phyloP scores from a whole-genome alignment of 495 filamentous ascomycete species.

The Neurospora sp. region DNA sequence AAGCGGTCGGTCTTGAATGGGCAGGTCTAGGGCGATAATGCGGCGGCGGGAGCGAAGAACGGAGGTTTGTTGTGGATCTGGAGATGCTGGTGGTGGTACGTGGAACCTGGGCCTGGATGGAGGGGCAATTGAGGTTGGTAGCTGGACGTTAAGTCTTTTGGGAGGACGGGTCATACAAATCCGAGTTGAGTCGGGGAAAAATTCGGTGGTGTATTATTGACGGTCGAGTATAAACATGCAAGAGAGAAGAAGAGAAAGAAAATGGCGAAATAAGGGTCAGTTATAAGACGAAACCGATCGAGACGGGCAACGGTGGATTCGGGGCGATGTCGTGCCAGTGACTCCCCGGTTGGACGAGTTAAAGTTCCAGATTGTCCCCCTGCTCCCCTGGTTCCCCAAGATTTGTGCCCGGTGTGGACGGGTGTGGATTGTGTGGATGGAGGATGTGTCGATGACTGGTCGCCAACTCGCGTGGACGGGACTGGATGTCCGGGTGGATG shows the following conservation, averaged over 20 bases:
- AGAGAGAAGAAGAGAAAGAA: not conserved
- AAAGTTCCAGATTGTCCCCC: not conserved
- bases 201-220: not conserved
- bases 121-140: not conserved
- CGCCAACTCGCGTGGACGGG: not conserved
- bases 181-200: not conserved
- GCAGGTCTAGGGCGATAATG: not conserved
- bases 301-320: not conserved
- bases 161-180: not conserved
- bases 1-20: not conserved
- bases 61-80: not conserved
- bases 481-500: not conserved
- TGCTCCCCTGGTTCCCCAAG: not conserved
- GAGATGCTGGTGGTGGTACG: not conserved
- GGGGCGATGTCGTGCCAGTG: not conserved
- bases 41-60: not conserved
- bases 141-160: not conserved
- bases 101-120: not conserved
- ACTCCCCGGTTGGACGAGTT: not conserved
- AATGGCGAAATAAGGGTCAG: not conserved
- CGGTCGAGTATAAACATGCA: not conserved
- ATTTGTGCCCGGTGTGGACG: not conserved
- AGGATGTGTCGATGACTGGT: not conserved
- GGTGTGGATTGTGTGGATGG: not conserved
- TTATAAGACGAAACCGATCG: not conserved